A percentile compares a stretch with the other conserved stretches of the same genome.
phyloP scores from a whole-genome alignment of 176 grass and related monocot species.

The Oropetium thomaeum region DNA sequence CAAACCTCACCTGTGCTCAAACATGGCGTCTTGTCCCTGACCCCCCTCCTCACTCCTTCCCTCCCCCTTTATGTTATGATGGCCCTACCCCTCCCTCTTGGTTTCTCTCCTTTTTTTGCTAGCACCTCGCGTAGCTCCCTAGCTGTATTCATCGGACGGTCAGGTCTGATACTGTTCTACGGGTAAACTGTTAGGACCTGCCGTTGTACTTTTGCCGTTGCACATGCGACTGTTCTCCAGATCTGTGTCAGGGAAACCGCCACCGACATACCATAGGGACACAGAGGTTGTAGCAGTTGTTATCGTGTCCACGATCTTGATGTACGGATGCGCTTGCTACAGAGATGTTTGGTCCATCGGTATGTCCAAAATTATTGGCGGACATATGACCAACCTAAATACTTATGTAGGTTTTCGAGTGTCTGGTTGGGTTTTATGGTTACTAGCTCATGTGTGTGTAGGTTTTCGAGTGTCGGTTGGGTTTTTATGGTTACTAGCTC shows the following conservation, averaged over 20 bases:
- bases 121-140: background rate
- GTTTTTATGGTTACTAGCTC: no score
- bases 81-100: background rate
- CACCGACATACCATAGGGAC: background rate
- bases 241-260: background rate
- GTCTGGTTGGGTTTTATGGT: background rate
- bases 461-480: no score
- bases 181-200: background rate
- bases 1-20: conserved; percentile 18
- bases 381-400: background rate
- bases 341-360: background rate
- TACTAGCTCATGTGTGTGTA: no score
- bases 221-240: background rate
- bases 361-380: background rate
- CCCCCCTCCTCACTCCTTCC: background rate
- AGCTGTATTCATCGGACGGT: background rate
- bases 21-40: conserved; percentile 15
- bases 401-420: background rate
- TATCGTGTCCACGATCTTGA: background rate
- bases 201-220: background rate
- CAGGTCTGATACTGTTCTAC: background rate
- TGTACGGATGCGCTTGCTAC: background rate
- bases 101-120: no score
- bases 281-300: background rate
- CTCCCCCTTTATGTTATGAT: no score